Conservation (phyloP, 352 stramenopile species). For the Phytopythium oedochilum region DNA sequence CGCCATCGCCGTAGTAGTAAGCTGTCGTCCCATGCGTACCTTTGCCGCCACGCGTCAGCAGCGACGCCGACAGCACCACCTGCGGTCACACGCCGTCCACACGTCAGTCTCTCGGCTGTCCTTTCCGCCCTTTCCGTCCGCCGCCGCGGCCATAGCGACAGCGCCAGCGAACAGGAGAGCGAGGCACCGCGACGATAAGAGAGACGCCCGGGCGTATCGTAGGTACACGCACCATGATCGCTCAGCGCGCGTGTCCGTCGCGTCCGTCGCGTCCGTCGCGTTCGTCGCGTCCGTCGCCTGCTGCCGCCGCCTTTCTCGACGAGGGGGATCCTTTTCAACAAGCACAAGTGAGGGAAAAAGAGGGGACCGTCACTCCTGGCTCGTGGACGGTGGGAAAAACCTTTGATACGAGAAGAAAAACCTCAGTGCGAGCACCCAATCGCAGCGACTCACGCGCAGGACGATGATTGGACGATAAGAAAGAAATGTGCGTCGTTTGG, state of each 20-base stretch:
- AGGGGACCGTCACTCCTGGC: slow-evolving; percentile 1
- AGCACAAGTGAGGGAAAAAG: neutral
- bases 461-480: slow-evolving; percentile 4
- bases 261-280: neutral
- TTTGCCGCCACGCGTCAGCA: slow-evolving; percentile 94
- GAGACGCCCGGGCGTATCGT: neutral
- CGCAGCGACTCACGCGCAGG: slow-evolving; percentile 5
- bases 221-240: neutral
- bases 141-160: neutral
- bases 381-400: neutral
- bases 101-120: neutral
- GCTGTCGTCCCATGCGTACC: slow-evolving; percentile 20
- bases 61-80: slow-evolving; percentile 95
- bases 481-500: too few relatives aligned
- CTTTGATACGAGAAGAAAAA: neutral
- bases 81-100: slow-evolving; percentile 14
- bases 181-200: too few relatives aligned
- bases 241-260: neutral
- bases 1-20: neutral
- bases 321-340: slow-evolving; percentile 7
- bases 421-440: neutral
- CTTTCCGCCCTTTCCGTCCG: neutral
- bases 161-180: neutral
- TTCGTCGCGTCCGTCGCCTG: neutral
- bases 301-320: slow-evolving; percentile 1